phyloP scores from a whole-genome alignment of 768 basidiomycete genomes.

The Phylloporus sp. region DNA sequence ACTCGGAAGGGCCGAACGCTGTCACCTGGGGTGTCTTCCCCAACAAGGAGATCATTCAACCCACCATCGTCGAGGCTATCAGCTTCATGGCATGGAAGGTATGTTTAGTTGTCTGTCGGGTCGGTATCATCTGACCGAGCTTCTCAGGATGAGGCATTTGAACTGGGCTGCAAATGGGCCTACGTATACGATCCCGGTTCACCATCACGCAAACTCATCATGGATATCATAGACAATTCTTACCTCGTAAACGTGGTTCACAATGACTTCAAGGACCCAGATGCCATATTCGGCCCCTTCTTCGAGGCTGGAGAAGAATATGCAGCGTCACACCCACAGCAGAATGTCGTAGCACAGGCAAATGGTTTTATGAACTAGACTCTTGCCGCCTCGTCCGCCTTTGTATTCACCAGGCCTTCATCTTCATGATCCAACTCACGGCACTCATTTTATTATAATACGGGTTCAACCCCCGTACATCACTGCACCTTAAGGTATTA shows the following conservation, averaged over 20 bases:
- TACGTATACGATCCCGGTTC: constrained; percentile 77
- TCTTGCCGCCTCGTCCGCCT: background rate
- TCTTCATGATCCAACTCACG: constrained; percentile 29
- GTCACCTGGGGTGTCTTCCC: constrained; percentile 99
- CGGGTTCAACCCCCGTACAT: constrained; percentile 88
- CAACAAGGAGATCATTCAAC: constrained; percentile 93
- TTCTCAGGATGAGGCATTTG: constrained; percentile 86
- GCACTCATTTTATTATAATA: constrained; percentile 33
- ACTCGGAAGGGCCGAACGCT: constrained; percentile 95
- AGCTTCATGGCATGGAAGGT: constrained; percentile 99
- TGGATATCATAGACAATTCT: constrained; percentile 71
- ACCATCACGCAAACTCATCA: constrained; percentile 67
- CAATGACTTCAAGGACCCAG: constrained; percentile 84
- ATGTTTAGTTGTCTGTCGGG: constrained; percentile 8
- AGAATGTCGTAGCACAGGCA: constrained; percentile 25
- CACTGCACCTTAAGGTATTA: constrained; percentile 29
- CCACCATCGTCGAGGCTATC: constrained; percentile 94
- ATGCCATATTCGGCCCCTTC: constrained; percentile 87
- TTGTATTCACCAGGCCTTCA: background rate
- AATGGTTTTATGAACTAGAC: constrained; percentile 36
- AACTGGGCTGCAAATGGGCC: constrained; percentile 90
- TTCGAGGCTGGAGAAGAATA: constrained; percentile 68
- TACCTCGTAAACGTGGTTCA: constrained; percentile 95
- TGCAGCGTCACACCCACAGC: constrained; percentile 34
- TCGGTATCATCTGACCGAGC: background rate